Evolutionary conservation across 768 basidiomycete genomes (phyloP), one percentile per base, ranked within the genome.

Genomic region (Tricholoma terreum): DNA sequence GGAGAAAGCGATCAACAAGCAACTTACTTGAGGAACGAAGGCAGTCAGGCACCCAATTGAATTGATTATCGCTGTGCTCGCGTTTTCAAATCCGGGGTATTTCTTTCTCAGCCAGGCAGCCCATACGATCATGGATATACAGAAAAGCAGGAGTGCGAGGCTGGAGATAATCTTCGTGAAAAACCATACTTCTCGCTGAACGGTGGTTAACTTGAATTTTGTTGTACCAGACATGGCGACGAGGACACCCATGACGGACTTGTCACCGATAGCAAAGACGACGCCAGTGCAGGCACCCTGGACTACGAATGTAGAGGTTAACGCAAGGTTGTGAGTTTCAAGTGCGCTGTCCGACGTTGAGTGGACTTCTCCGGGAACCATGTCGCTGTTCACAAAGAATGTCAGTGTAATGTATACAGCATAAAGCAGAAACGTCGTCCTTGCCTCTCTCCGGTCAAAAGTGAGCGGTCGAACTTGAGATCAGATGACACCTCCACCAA

Each of bases 361-460:
- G 66, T 36, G 65, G 59, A n/a, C 65, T 64, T 11, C 63, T 59
- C 27, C 74, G 40, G 12, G 70, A 49, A 49, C n/a, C 46, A 49
- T 49, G 30, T 49, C 46, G 12, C 46, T 49, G n/a, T 17, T 11
- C n/a, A 49, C 8, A 31, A 7, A 4, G 15, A 31, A 3, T 11
- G 5, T 45, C 43, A 15, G 24, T n/a, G n/a, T n/a, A n/a, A n/a
- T n/a, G n/a, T n/a, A n/a, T n/a, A n/a, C n/a, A n/a, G n/a, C n/a
- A n/a, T n/a, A n/a, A 7, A 24, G 6, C 30, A 6, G 30, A 17
- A 5, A 27, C 24, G 6, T 27, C 6, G 24, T 27, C 6, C 24
- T 72, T 70, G 59, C 46, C 80, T 80, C 69, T 85, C 84, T 14
- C 84, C 84, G 4, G 87, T 89, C n/a, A 89, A 74, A 36, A 87